Evolutionary conservation across 257 asterid genomes (phyloP), one percentile per base, ranked within the genome.

Genomic region (Osmanthus fragrans): DNA sequence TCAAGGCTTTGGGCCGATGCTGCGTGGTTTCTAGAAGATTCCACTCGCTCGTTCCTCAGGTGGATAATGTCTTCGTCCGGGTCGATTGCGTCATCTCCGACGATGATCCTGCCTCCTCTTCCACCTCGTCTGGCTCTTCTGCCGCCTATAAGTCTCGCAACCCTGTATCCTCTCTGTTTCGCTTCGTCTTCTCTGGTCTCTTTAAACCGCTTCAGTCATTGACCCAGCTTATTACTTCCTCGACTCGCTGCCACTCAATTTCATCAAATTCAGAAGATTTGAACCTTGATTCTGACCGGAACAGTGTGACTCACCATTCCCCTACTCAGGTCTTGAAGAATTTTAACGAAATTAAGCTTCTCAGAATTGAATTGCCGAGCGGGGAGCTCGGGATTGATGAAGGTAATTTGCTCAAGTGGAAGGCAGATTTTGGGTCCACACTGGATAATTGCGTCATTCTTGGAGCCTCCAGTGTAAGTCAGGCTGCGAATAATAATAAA

Each of bases 61-160:
- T 93, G 23, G 97, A 93, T 8, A 86, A 84, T 84, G 92, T 93
- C 65, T 82, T 89, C 63, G 97, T 93, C 64, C 92, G 89, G 36
- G 97, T 93, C 19, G 97, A 93, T 33, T 93, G 98, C 83, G 98
- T 93, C 40, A 93, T 91, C 79, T 91, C 94, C 64, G 97, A 91
- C 73, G 97, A 91, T 58, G 94, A 89, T 58, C 77, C 81, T 0
- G 76, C 81, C n/a, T 74, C 90, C 2, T 79, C 94, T 5, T 34
- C 86, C 7, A 34, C 85, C 7, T 77, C 87, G 0, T 34, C 74
- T 34, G 32, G 67, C 56, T 16, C 86, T 47, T 76, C 80, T 70
- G 79, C 84, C 16, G 76, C 89, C 0, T 81, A 77, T 58, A 85
- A 89, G 82, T 82, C 86, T 37, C 89, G 93, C 33, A 83, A 83